Evolutionary conservation across 2,329 filamentous ascomycete genomes (phyloP).

Genomic region (Falciphora oryzae): DNA sequence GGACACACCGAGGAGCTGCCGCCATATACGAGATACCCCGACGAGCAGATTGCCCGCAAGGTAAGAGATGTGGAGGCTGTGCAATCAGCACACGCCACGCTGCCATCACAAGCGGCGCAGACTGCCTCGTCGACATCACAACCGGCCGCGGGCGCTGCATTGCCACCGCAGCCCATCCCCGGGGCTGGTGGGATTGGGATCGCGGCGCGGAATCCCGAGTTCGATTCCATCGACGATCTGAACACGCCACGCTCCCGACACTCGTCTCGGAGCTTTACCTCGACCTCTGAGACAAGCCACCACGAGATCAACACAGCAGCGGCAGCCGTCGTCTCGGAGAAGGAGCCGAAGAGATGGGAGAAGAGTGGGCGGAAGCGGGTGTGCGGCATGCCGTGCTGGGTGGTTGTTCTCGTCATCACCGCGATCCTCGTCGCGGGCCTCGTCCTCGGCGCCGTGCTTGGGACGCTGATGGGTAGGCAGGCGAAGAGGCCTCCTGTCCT

Average conservation of each 20-base stretch:
- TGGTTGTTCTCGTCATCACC: conserved; percentile 43
- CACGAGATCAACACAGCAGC: conserved; percentile 51
- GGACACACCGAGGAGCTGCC: conserved; percentile 88
- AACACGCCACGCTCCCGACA: conserved; percentile 43
- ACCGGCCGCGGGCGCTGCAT: neutral
- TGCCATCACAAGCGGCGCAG: conserved; percentile 8
- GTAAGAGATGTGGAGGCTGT: conserved; percentile 22
- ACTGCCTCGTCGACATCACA: conserved; percentile 10
- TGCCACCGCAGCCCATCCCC: conserved; percentile 28
- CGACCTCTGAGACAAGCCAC: conserved; percentile 40
- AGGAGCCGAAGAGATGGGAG: conserved; percentile 48
- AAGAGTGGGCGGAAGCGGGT: conserved; percentile 46
- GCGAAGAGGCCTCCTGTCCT: conserved; percentile 19
- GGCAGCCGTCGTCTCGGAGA: conserved; percentile 35
- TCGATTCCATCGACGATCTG: conserved; percentile 52
- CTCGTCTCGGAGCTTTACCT: conserved; percentile 46
- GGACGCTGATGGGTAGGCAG: conserved; percentile 34
- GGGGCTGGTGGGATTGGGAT: conserved; percentile 58
- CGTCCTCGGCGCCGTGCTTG: conserved; percentile 53
- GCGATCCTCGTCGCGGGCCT: conserved; percentile 47
- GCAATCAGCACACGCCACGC: neutral
- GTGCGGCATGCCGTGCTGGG: conserved; percentile 58
- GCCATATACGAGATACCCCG: conserved; percentile 85
- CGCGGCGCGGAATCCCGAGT: conserved; percentile 57
- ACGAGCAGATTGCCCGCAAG: conserved; percentile 60